Percentiles rank a stretch among this genome's conserved stretches.
phyloP scores from a whole-genome alignment of 768 basidiomycete genomes.

The Lactarius akahatsu region DNA sequence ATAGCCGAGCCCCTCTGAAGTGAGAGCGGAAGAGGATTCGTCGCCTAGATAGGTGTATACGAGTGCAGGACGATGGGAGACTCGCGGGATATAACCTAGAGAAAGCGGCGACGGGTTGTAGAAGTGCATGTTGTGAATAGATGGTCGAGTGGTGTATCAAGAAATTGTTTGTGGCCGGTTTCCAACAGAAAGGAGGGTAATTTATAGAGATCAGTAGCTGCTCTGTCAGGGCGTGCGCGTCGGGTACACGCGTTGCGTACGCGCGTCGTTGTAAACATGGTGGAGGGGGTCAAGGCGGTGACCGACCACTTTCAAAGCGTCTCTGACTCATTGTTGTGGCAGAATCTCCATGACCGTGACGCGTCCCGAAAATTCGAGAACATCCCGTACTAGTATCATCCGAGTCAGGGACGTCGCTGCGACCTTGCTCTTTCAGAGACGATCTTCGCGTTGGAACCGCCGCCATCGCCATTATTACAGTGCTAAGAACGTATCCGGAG shows the following conservation, averaged over 20 bases:
- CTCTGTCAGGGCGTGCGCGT: slow-evolving; percentile 24
- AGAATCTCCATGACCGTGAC: no score
- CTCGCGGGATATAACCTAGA: not conserved
- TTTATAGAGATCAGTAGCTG: slow-evolving; percentile 10
- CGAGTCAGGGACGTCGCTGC: no score
- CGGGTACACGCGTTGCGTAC: slow-evolving; percentile 17
- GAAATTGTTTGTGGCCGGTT: not conserved
- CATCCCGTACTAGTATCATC: no score
- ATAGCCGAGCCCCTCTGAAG: not conserved
- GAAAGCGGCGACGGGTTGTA: slow-evolving; percentile 7
- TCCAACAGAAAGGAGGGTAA: not conserved
- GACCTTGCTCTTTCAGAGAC: no score
- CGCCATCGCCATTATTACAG: no score
- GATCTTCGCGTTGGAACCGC: no score
- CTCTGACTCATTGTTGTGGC: no score
- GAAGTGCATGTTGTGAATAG: slow-evolving; percentile 10
- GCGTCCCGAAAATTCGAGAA: no score
- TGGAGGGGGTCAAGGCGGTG: not conserved
- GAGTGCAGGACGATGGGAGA: not conserved
- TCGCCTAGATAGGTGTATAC: not conserved
- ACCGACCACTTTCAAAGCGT: not conserved
- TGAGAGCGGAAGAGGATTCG: not conserved
- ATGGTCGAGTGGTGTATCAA: not conserved
- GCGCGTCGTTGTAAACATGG: slow-evolving; percentile 15
- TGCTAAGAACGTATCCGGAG: no score